Evolutionary conservation across 805 yeast species (phyloP).

Genomic region (Sugiyamaella valdiviana): DNA sequence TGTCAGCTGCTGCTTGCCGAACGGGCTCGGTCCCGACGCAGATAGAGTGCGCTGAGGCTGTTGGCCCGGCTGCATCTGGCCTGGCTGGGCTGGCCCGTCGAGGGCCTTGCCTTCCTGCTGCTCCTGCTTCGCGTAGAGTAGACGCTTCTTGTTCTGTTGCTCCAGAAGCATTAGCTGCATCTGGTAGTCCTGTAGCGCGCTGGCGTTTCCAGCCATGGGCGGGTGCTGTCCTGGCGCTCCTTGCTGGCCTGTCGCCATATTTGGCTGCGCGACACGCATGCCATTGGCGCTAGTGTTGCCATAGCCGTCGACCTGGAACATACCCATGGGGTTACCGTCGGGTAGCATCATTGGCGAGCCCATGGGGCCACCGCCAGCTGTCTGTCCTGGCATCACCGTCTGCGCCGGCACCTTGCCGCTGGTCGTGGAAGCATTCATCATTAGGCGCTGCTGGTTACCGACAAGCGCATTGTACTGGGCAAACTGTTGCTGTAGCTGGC

Average conservation of each 20-base stretch:
- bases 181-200: slow-evolving; percentile 76
- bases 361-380: slow-evolving; percentile 8
- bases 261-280: slow-evolving; percentile 7
- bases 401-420: slow-evolving; percentile 13
- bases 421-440: slow-evolving; percentile 19
- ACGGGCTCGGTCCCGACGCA: slow-evolving; percentile 24
- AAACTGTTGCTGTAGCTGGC: slow-evolving; percentile 21
- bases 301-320: slow-evolving; percentile 22
- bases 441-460: slow-evolving; percentile 24
- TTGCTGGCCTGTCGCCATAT: slow-evolving; percentile 14
- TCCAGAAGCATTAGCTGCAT: slow-evolving; percentile 70
- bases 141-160: slow-evolving; percentile 63
- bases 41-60: slow-evolving; percentile 26
- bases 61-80: slow-evolving; percentile 13
- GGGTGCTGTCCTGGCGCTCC: slow-evolving; percentile 27
- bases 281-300: slow-evolving; percentile 7
- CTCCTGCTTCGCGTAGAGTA: slow-evolving; percentile 37
- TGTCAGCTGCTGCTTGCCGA: slow-evolving; percentile 9
- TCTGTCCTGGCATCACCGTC: slow-evolving; percentile 6
- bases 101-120: slow-evolving; percentile 25
- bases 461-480: slow-evolving; percentile 21
- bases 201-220: slow-evolving; percentile 33
- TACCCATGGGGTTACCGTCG: slow-evolving; percentile 11
- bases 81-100: slow-evolving; percentile 10
- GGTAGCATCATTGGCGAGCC: slow-evolving; percentile 14